Evolutionary conservation across 176 grass and related monocot genomes (phyloP).

Genomic region (Eremochloa ophiuroides): DNA sequence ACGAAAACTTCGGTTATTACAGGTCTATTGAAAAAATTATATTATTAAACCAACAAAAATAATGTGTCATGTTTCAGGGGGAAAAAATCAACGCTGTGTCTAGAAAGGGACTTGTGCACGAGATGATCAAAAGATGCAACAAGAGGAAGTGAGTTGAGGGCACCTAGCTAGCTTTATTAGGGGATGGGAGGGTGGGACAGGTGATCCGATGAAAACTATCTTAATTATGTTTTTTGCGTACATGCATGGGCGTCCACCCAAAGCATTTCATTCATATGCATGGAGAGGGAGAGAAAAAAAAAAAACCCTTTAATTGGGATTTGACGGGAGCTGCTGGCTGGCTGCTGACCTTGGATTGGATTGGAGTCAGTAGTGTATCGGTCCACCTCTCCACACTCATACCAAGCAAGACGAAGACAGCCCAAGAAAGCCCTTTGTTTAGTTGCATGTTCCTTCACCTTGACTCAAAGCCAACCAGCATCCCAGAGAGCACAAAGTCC

Average conservation of each 20-base stretch:
- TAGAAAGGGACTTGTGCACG: neutral
- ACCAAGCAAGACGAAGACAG: conserved; percentile 2
- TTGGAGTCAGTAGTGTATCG: neutral
- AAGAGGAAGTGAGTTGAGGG: conserved; percentile 6
- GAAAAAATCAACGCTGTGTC: neutral
- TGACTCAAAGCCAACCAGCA: conserved; percentile 9
- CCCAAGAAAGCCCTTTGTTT: conserved; percentile 8
- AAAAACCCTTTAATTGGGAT: conserved; percentile 41
- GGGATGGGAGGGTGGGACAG: conserved; percentile 37
- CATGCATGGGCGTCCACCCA: conserved; percentile 34
- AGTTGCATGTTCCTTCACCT: conserved; percentile 23
- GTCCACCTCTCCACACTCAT: neutral
- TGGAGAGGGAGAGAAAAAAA: conserved; percentile 5
- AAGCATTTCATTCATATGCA: conserved; percentile 10
- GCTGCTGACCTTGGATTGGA: neutral
- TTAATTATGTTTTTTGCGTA: conserved; percentile 24
- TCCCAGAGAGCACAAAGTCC: conserved; percentile 1
- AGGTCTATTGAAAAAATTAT: neutral
- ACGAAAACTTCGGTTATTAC: no score
- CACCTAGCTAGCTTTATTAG: conserved; percentile 3
- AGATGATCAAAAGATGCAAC: neutral
- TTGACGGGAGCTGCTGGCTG: conserved; percentile 20
- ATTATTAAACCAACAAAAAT: neutral
- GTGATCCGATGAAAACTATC: conserved; percentile 46
- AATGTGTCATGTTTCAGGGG: neutral